phyloP scores from a whole-genome alignment of 2,329 filamentous ascomycete species.

The Ascochyta clinopodiicola region DNA sequence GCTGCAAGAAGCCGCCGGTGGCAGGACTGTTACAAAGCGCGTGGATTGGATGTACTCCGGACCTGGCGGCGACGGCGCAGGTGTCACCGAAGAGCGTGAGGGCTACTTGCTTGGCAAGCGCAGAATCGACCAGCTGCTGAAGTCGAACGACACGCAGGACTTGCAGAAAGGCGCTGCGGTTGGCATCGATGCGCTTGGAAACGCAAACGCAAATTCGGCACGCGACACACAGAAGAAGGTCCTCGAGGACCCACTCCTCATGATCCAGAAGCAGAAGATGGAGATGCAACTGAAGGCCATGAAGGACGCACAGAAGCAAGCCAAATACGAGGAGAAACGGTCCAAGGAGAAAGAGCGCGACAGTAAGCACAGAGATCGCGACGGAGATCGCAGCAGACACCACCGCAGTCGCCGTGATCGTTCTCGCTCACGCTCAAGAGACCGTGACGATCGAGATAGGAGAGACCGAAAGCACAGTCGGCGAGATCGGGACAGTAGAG shows the following conservation, averaged over 20 bases:
- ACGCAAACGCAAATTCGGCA: conserved; percentile 70
- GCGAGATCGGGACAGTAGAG: conserved; percentile 28
- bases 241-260: conserved; percentile 86
- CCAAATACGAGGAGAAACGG: conserved; percentile 45
- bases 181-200: conserved; percentile 58
- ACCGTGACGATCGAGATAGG: conserved; percentile 36
- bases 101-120: conserved; percentile 92
- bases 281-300: conserved; percentile 66
- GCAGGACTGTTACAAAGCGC: conserved; percentile 77
- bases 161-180: conserved; percentile 69
- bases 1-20: conserved; percentile 87
- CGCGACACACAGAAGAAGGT: conserved; percentile 87
- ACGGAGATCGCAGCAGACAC: conserved; percentile 36
- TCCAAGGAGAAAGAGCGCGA: conserved; percentile 47
- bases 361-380: conserved; percentile 56
- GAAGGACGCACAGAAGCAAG: conserved; percentile 58
- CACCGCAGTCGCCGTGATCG: conserved; percentile 42
- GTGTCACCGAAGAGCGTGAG: conserved; percentile 81
- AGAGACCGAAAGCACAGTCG: conserved; percentile 37
- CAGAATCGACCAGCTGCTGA: conserved; percentile 84
- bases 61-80: conserved; percentile 74
- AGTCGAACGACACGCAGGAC: conserved; percentile 72
- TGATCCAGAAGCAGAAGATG: conserved; percentile 87
- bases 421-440: conserved; percentile 45
- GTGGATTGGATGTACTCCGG: conserved; percentile 99